phyloP scores from a whole-genome alignment of 176 grass and related monocot species.

The Ananas comosus region DNA sequence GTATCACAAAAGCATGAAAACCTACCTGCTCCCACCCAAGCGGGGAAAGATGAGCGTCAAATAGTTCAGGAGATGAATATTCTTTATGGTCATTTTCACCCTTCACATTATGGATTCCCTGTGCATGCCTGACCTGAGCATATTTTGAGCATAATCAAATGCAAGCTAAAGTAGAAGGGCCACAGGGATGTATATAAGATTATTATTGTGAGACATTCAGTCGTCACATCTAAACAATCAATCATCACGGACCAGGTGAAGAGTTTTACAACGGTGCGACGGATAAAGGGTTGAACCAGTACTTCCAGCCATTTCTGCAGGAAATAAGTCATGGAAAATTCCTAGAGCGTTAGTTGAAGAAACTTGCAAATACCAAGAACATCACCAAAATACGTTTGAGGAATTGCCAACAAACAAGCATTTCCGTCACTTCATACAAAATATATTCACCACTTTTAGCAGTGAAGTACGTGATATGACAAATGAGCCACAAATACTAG shows the following conservation, averaged over 20 bases:
- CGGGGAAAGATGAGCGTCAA: conserved; percentile 57
- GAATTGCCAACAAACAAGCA: neutral
- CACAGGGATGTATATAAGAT: neutral
- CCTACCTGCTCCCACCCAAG: conserved; percentile 57
- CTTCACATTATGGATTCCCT: conserved; percentile 81
- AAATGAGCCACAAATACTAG: no score
- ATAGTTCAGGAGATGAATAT: conserved; percentile 33
- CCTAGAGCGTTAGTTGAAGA: neutral
- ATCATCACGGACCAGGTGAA: conserved; percentile 48
- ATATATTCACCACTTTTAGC: no score
- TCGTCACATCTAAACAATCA: neutral
- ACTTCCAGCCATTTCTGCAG: conserved; percentile 26
- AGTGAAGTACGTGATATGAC: no score
- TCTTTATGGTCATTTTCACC: conserved; percentile 51
- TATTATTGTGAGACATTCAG: neutral
- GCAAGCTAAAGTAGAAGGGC: neutral
- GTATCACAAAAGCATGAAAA: neutral
- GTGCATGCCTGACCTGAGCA: conserved; percentile 82
- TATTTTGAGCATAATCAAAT: neutral
- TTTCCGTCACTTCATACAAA: no score
- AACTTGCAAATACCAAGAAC: neutral
- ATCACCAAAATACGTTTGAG: neutral
- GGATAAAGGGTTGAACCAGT: conserved; percentile 53
- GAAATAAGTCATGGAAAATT: neutral
- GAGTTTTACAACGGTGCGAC: conserved; percentile 70